These are phyloP conservation scores for Teratosphaeriaceae sp. DNA, from an alignment of 2,329 filamentous ascomycete species.

Conservation along the genomic window DNA sequence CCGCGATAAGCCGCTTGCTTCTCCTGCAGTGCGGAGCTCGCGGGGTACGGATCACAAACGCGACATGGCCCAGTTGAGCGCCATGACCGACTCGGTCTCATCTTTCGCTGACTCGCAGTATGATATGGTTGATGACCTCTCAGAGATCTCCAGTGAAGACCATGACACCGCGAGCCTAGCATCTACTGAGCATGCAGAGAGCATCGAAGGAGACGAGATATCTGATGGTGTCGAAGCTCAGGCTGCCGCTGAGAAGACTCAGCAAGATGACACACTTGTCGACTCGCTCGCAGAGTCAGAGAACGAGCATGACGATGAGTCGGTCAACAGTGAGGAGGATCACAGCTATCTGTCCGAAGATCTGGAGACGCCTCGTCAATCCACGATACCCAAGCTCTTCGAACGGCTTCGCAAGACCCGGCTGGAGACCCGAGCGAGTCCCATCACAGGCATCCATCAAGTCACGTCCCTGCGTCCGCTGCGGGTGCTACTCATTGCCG, in stretches of 20 bases:
- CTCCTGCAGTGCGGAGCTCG: slow-evolving; percentile 25
- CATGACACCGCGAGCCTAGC: slow-evolving; percentile 27
- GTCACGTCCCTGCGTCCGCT: background rate
- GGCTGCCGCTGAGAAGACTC: background rate
- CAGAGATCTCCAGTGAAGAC: slow-evolving; percentile 26
- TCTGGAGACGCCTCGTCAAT: slow-evolving; percentile 28
- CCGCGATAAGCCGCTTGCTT: slow-evolving; percentile 14
- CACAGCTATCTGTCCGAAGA: slow-evolving; percentile 26
- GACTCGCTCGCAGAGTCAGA: background rate
- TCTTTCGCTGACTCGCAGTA: slow-evolving; percentile 22
- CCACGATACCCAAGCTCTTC: slow-evolving; percentile 11
- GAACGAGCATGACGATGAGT: background rate
- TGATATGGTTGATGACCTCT: slow-evolving; percentile 28
- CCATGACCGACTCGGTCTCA: slow-evolving; percentile 11
- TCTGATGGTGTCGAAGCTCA: slow-evolving; percentile 6
- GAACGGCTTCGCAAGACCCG: background rate
- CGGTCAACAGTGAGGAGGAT: slow-evolving; percentile 17
- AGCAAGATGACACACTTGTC: background rate
- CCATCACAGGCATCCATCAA: background rate
- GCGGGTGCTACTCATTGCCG: background rate
- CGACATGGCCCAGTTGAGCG: slow-evolving; percentile 17
- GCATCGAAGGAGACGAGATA: too few relatives aligned
- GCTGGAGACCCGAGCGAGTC: background rate
- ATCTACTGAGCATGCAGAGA: slow-evolving; percentile 17
- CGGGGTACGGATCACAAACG: slow-evolving; percentile 13